phyloP scores from a whole-genome alignment of 768 basidiomycete genomes.

The Arthromyces matolae region DNA sequence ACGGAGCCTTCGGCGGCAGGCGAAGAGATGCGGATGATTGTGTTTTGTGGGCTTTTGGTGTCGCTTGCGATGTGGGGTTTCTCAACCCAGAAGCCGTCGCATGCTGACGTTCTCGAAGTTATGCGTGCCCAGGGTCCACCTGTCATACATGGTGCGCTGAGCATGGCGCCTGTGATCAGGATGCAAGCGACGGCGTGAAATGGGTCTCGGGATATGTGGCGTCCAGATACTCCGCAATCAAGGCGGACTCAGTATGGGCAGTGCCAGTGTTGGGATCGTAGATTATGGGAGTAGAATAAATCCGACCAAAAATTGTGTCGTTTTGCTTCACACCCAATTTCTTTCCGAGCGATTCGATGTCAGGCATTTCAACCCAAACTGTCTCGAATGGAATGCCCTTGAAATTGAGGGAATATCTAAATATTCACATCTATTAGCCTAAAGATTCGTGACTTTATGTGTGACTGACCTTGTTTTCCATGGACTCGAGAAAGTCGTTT shows the following conservation, averaged over 20 bases:
- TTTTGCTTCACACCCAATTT: conserved; percentile 32
- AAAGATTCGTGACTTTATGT: too few relatives aligned
- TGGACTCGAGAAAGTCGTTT: too few relatives aligned
- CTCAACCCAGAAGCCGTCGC: conserved; percentile 13
- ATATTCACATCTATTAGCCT: too few relatives aligned
- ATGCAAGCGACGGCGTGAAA: conserved; percentile 6
- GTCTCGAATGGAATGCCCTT: conserved; percentile 37
- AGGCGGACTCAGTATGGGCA: conserved; percentile 32
- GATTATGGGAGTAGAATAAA: conserved; percentile 40
- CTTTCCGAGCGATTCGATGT: conserved; percentile 32
- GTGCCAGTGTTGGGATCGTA: conserved; percentile 31
- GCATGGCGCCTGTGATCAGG: conserved; percentile 4
- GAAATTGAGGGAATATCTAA: conserved; percentile 24
- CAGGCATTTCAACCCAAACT: conserved; percentile 37
- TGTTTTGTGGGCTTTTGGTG: conserved; percentile 49
- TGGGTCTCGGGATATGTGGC: neutral
- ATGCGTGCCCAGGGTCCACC: neutral
- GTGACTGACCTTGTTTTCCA: too few relatives aligned
- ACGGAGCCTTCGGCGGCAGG: conserved; percentile 61
- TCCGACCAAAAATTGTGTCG: conserved; percentile 22
- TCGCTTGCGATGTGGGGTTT: conserved; percentile 51
- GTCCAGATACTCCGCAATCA: conserved; percentile 42
- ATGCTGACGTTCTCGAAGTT: neutral
- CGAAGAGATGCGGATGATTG: conserved; percentile 61
- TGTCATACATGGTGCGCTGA: conserved; percentile 3